These are phyloP conservation scores for Chrysochromulina parva DNA, from an alignment of 78 protist genomes.

Conservation along the genomic window DNA sequence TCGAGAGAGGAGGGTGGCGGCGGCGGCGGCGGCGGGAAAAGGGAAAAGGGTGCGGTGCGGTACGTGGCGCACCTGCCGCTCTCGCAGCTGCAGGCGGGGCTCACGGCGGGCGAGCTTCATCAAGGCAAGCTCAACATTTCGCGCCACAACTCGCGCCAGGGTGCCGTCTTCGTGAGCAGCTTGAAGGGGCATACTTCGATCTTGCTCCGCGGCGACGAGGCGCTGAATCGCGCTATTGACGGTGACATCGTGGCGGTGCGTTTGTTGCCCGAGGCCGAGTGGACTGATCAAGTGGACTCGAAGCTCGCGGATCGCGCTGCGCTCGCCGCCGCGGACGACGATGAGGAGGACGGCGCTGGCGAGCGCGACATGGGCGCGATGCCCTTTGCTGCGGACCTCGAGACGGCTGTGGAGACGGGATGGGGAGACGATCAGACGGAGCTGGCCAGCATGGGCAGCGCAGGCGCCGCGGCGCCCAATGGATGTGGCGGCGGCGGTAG, in stretches of 20 bases:
- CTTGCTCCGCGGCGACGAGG: not conserved
- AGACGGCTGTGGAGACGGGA: too few relatives aligned
- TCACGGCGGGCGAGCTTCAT: not conserved
- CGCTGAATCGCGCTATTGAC: slow-evolving; percentile 48
- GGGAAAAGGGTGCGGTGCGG: not conserved
- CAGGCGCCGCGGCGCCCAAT: too few relatives aligned
- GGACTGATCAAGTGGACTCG: not conserved
- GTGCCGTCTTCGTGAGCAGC: not conserved
- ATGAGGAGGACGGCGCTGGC: not conserved
- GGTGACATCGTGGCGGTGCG: slow-evolving; percentile 52
- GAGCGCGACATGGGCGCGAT: not conserved
- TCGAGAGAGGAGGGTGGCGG: not conserved
- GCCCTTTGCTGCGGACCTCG: too few relatives aligned
- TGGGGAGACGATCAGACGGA: too few relatives aligned
- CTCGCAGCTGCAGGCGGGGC: not conserved
- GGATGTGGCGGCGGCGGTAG: not conserved
- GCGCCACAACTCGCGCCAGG: slow-evolving; percentile 8
- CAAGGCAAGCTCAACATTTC: slow-evolving; percentile 3
- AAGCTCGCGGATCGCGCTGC: not conserved
- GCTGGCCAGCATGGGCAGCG: too few relatives aligned
- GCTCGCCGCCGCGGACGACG: not conserved
- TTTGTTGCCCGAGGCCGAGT: slow-evolving; percentile 25
- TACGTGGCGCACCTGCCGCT: not conserved
- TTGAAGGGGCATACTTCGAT: not conserved
- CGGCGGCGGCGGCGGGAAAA: not conserved